phyloP scores from a whole-genome alignment of 805 yeast species.

The Candida xiaguanensis region DNA sequence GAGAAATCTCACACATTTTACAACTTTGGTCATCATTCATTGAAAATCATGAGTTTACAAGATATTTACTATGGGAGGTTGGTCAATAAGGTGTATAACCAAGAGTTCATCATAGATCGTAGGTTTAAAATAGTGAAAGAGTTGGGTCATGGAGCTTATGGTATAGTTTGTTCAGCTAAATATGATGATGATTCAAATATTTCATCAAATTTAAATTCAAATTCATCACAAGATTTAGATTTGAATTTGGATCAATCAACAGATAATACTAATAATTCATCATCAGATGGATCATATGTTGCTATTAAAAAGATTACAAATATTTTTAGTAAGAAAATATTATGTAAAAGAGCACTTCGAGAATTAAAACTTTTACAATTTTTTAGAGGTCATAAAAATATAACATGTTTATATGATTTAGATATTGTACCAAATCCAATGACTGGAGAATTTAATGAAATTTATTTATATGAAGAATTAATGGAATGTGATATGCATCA shows the following conservation, averaged over 20 bases:
- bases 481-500: slow-evolving; percentile 99
- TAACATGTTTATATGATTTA: slow-evolving; percentile 90
- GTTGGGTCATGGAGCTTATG: slow-evolving; percentile 97
- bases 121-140: slow-evolving; percentile 88
- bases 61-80: slow-evolving; percentile 23
- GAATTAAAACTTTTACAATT: slow-evolving; percentile 88
- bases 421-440: slow-evolving; percentile 75
- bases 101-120: slow-evolving; percentile 88
- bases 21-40: not conserved
- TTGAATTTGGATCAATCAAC: not conserved
- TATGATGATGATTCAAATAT: slow-evolving; percentile 64
- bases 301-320: slow-evolving; percentile 97
- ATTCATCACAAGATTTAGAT: slow-evolving; percentile 7
- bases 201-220: not conserved
- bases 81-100: slow-evolving; percentile 52
- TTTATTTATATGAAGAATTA: slow-evolving; percentile 89
- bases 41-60: not conserved
- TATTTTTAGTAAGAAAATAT: slow-evolving; percentile 83
- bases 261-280: slow-evolving; percentile 10
- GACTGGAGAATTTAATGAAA: slow-evolving; percentile 75
- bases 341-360: slow-evolving; percentile 87
- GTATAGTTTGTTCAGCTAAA: slow-evolving; percentile 91
- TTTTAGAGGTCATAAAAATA: slow-evolving; percentile 94
- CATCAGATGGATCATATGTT: slow-evolving; percentile 45
- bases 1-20: not conserved